Evolutionary conservation across 2,329 filamentous ascomycete species (phyloP).

Genomic region (Exophiala aquamarina): DNA sequence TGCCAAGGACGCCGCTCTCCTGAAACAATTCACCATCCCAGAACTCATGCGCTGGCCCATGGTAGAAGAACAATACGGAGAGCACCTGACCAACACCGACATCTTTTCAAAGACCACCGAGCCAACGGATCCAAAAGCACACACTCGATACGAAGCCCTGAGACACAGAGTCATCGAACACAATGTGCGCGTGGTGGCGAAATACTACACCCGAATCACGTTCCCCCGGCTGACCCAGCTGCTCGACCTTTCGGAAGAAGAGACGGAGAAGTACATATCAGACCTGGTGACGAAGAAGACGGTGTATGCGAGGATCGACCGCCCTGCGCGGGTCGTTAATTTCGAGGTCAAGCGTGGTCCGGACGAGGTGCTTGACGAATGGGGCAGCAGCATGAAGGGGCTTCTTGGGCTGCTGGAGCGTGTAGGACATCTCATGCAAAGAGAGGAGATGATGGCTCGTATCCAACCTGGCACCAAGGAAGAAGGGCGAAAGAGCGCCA

Average conservation of each 20-base stretch:
- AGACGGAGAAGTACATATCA: constrained; percentile 98
- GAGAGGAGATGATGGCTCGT: constrained; percentile 99
- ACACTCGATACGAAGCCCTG: constrained; percentile 87
- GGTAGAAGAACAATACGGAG: constrained; percentile 83
- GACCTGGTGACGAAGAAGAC: constrained; percentile 97
- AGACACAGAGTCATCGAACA: constrained; percentile 99
- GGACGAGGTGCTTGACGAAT: constrained; percentile 96
- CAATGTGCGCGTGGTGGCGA: constrained; percentile 94
- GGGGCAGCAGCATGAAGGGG: constrained; percentile 98
- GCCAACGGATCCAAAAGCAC: constrained; percentile 74
- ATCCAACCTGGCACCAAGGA: constrained; percentile 65
- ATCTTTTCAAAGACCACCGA: constrained; percentile 72
- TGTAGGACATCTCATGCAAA: constrained; percentile 97
- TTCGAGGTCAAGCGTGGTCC: constrained; percentile 94
- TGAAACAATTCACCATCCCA: constrained; percentile 91
- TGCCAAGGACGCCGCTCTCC: constrained; percentile 75
- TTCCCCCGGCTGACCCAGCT: constrained; percentile 88
- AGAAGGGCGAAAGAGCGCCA: constrained; percentile 11
- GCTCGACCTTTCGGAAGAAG: constrained; percentile 87
- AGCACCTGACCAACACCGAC: constrained; percentile 83
- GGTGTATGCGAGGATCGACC: constrained; percentile 95
- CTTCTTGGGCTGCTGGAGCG: constrained; percentile 80
- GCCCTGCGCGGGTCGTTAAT: constrained; percentile 85
- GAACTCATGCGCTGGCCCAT: constrained; percentile 99
- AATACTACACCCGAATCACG: constrained; percentile 97